phyloP scores from a whole-genome alignment of 2,329 filamentous ascomycete genomes.

The Cladobotryum protrusum region DNA sequence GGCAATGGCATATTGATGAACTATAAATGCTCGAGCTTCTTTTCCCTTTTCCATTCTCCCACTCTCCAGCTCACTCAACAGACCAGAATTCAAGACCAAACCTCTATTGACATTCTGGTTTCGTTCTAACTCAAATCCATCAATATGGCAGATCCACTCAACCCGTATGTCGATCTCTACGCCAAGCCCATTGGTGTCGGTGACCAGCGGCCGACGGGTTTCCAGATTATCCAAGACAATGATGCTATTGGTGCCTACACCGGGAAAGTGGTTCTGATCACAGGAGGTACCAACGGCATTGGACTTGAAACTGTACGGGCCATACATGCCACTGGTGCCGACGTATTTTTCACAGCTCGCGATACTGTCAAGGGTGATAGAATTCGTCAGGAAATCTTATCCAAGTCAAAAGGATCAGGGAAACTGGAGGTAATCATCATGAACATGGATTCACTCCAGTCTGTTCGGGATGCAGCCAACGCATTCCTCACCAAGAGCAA shows the following conservation, averaged over 20 bases:
- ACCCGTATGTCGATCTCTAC: too few species aligned
- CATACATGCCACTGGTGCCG: slow-evolving; percentile 36
- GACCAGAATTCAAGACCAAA: too few species aligned
- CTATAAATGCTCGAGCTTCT: too few species aligned
- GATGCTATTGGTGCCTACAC: slow-evolving; percentile 23
- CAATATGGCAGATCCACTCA: too few species aligned
- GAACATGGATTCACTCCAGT: slow-evolving; percentile 25
- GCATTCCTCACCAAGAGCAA: slow-evolving; percentile 12
- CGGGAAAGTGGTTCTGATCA: slow-evolving; percentile 35
- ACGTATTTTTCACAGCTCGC: slow-evolving; percentile 37
- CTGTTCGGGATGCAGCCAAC: slow-evolving; percentile 21
- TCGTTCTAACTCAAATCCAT: too few species aligned
- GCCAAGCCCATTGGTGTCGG: slow-evolving; percentile 12
- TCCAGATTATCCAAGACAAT: slow-evolving; percentile 29
- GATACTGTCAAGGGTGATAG: slow-evolving; percentile 25
- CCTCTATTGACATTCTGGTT: too few species aligned
- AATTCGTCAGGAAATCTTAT: slow-evolving; percentile 14
- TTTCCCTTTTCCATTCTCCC: too few species aligned
- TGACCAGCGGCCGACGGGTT: slow-evolving; percentile 31
- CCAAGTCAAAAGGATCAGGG: slow-evolving; percentile 6
- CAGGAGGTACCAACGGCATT: slow-evolving; percentile 37
- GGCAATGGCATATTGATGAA: too few species aligned
- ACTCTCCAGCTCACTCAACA: too few species aligned
- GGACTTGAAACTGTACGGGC: slow-evolving; percentile 39
- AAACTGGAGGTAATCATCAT: slow-evolving; percentile 29